Conservation (phyloP, 2,329 filamentous ascomycete genomes). For the Trichoderma sp. region DNA sequence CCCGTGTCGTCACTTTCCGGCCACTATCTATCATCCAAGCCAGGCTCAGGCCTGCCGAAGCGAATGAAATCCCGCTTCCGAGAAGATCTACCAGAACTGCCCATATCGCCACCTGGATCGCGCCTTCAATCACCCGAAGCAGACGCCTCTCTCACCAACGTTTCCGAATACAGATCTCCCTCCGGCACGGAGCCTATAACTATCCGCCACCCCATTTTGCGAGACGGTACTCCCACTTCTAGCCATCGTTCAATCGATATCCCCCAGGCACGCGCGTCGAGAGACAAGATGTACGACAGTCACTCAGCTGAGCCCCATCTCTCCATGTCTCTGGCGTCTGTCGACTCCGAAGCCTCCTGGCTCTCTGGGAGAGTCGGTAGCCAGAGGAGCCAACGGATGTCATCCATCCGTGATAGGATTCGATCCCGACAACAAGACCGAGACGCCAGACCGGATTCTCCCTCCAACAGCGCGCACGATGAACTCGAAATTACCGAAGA, state of each 20-base stretch:
- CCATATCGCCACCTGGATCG: constrained; percentile 81
- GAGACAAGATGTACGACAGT: constrained; percentile 27
- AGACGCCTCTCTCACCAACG: constrained; percentile 40
- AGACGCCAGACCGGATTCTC: constrained; percentile 39
- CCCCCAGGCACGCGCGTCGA: constrained; percentile 23
- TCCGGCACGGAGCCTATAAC: constrained; percentile 26
- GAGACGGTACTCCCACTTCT: constrained; percentile 47
- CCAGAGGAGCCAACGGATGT: constrained; percentile 47
- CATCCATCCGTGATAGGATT: constrained; percentile 43
- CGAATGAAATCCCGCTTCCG: constrained; percentile 87
- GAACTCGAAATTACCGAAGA: constrained; percentile 63
- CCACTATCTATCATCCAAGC: constrained; percentile 33
- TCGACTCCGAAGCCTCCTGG: constrained; percentile 96
- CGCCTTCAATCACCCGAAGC: constrained; percentile 74
- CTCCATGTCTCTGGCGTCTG: constrained; percentile 85
- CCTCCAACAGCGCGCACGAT: constrained; percentile 54
- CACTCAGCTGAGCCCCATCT: constrained; percentile 60
- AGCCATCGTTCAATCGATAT: constrained; percentile 39
- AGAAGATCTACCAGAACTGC: constrained; percentile 85
- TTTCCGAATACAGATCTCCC: constrained; percentile 29
- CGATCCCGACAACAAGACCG: constrained; percentile 32
- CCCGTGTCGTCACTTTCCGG: constrained; percentile 16
- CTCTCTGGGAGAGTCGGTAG: constrained; percentile 69
- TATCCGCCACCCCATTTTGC: constrained; percentile 28
- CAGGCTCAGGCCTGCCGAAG: constrained; percentile 55